Base-by-base conservation (phyloP, 164 flowering plant genomes). In the Piper betle region DNA sequence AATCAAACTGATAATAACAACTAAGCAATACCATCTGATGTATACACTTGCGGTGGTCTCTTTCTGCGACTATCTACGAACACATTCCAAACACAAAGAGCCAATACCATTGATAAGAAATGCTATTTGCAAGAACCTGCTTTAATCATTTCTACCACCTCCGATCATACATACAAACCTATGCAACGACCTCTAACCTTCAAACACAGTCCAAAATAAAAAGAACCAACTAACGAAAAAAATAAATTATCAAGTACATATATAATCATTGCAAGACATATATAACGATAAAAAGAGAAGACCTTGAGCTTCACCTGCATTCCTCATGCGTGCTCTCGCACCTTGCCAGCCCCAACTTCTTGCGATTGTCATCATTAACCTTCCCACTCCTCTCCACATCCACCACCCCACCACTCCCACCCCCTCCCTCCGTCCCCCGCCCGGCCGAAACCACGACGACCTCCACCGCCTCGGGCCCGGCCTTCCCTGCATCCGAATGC, bases 251-350 rank as follows among this genome's bases (percentile, higher is more conserved):
- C 33, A 42, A 42, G 0, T 53, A 1, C 2, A 53, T 5, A 5
- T 9, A 53, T 0, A 5, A 1, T 9, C 55, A 2, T 53, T 5
- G 16, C 55, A 53, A 15, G 55, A 9, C 5, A 55, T 55, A 17
- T 55, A 19, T 19, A 3, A 4, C 10, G 20, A 54, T 20, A 12
- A 37, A 16, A 37, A 0, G 37, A 25, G 37, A 12, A 37, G 3
- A 64, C 37, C 17, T 3, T 13, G 16, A 7, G 58, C 39, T 18
- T 25, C 59, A 84, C 90, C 88, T 82, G 86, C 92, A 86, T 64
- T 82, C 78, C 37, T 83, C 85, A 33, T 72, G 71, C 69, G 68
- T 68, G 63, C 81, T 79, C 11, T 73, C 64, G 57, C 60, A 70
- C 63, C 84, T 76, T 11, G 82, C 71, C 71, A 81, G 55, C 57